Evolutionary conservation across 768 basidiomycete genomes (phyloP).

Genomic region (Naganishia friedmannii): DNA sequence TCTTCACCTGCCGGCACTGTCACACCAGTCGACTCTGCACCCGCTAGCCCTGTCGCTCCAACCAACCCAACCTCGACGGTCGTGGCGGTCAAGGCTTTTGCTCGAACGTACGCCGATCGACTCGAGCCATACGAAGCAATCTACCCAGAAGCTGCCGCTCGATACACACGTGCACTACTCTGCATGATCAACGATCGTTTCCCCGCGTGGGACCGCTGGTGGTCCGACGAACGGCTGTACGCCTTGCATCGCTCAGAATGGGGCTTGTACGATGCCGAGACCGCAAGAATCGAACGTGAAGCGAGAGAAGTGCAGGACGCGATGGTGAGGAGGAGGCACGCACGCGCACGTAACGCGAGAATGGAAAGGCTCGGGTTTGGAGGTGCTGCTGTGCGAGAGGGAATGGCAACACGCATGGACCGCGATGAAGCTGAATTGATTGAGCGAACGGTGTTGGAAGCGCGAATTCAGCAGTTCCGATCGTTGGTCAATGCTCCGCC

Average conservation of each 20-base stretch:
- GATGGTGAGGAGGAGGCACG: neutral
- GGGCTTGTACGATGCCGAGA: slow-evolving; percentile 15
- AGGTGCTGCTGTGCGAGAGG: neutral
- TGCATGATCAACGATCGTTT: slow-evolving; percentile 10
- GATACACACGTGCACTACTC: slow-evolving; percentile 12
- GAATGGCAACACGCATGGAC: slow-evolving; percentile 2
- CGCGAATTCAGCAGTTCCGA: slow-evolving; percentile 8
- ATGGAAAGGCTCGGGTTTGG: slow-evolving; percentile 3
- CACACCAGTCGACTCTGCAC: too few relatives aligned
- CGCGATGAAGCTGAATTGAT: slow-evolving; percentile 9
- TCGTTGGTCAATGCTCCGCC: slow-evolving; percentile 1
- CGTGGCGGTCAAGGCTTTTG: slow-evolving; percentile 2
- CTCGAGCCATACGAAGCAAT: slow-evolving; percentile 8
- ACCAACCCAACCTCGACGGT: too few relatives aligned
- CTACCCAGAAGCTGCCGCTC: slow-evolving; percentile 15
- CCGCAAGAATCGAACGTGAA: slow-evolving; percentile 5
- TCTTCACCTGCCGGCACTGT: neutral
- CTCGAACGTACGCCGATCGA: slow-evolving; percentile 6
- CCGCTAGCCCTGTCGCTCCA: neutral
- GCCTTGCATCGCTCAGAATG: neutral
- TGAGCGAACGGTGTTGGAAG: slow-evolving; percentile 11
- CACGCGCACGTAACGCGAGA: neutral
- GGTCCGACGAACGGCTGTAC: slow-evolving; percentile 9
- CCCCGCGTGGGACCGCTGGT: slow-evolving; percentile 18
- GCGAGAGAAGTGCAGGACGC: neutral